Conservation (phyloP, 2,329 filamentous ascomycete species). For the Hymenoscyphus albidus region DNA sequence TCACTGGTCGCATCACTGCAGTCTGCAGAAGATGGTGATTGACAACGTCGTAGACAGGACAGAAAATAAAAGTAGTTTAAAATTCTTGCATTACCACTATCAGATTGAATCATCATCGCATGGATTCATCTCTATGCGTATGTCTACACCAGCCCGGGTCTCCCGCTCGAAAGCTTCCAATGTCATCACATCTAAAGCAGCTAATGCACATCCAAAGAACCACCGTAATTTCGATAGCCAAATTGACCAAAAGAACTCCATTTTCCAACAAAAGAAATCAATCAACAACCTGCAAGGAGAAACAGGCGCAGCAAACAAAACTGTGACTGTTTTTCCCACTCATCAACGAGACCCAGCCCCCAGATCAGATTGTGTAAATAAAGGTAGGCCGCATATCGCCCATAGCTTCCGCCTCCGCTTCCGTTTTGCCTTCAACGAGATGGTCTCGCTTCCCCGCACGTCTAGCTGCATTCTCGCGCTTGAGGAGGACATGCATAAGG, state of each 20-base stretch:
- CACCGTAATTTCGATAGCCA: too few relatives aligned
- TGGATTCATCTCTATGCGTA: too few relatives aligned
- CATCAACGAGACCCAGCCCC: not conserved
- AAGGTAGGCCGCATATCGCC: conserved; percentile 71
- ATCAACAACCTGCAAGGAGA: too few relatives aligned
- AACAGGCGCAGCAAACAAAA: too few relatives aligned
- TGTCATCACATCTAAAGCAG: too few relatives aligned
- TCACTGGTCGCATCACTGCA: not conserved
- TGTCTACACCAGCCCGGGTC: too few relatives aligned
- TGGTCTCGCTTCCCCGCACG: conserved; percentile 58
- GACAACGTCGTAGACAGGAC: not conserved
- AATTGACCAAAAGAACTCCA: too few relatives aligned
- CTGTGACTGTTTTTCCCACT: not conserved
- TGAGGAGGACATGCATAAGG: conserved; percentile 59
- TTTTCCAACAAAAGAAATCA: too few relatives aligned
- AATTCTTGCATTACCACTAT: not conserved
- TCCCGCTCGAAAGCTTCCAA: too few relatives aligned
- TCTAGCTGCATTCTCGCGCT: conserved; percentile 65
- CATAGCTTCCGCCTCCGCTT: conserved; percentile 57
- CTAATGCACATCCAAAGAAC: too few relatives aligned
- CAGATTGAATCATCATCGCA: too few relatives aligned
- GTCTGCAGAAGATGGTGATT: not conserved
- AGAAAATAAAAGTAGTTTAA: not conserved
- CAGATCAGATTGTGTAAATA: conserved; percentile 55
- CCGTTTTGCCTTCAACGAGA: conserved; percentile 58